Conservation (phyloP, 192 early-diverging fungal genomes). For the Entrophospora sp. region DNA sequence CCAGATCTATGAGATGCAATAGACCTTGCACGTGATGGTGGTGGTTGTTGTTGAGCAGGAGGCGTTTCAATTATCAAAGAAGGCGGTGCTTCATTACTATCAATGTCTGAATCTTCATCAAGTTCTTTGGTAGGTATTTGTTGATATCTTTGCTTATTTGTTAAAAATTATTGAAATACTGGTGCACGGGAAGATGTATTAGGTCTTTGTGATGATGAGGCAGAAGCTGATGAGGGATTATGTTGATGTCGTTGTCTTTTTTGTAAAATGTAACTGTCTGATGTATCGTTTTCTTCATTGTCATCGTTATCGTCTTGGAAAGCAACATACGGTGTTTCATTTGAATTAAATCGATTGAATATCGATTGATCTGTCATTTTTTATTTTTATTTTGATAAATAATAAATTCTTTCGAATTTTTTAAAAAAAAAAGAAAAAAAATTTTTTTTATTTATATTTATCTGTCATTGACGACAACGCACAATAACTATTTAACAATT, state of each 20-base stretch:
- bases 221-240: background rate
- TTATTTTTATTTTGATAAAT: background rate
- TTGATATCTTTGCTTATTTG: background rate
- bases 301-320: conserved; percentile 14
- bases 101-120: background rate
- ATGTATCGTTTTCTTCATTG: background rate
- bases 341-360: background rate
- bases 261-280: conserved; percentile 12
- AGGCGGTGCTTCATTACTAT: conserved; percentile 44
- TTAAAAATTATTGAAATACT: background rate
- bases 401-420: too few relatives aligned
- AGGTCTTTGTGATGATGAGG: background rate
- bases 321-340: conserved; percentile 9
- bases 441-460: too few relatives aligned
- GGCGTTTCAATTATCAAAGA: conserved; percentile 58
- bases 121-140: background rate
- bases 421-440: too few relatives aligned
- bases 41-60: conserved; percentile 4
- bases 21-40: too few relatives aligned
- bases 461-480: too few relatives aligned
- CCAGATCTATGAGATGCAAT: too few relatives aligned
- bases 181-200: background rate
- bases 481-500: too few relatives aligned
- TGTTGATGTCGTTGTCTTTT: too few relatives aligned
- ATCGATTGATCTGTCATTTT: background rate